Evolutionary conservation across 2,329 filamentous ascomycete species (phyloP).

Genomic region (Fusarium newnesense): DNA sequence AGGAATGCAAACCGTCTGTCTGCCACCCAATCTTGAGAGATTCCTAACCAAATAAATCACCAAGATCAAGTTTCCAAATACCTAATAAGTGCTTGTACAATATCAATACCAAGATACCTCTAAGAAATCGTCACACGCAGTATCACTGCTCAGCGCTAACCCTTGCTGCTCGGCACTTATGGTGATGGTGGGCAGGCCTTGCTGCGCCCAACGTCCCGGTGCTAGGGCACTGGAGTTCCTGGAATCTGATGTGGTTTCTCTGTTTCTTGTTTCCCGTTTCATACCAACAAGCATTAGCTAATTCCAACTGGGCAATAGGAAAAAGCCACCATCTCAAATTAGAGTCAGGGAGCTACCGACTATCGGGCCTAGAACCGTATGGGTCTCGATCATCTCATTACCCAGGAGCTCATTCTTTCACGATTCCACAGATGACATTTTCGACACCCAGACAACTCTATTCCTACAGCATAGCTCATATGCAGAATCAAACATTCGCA

Average conservation of each 20-base stretch:
- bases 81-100: not conserved
- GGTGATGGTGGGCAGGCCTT: slow-evolving; percentile 27
- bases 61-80: not conserved
- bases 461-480: not conserved
- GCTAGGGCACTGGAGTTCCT: slow-evolving; percentile 25
- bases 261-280: slow-evolving; percentile 33
- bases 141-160: slow-evolving; percentile 23
- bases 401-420: not conserved
- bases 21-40: not conserved
- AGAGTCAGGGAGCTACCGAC: slow-evolving; percentile 7
- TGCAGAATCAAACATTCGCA: not conserved
- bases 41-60: not conserved
- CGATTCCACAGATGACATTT: not conserved
- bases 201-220: slow-evolving; percentile 39
- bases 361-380: slow-evolving; percentile 5
- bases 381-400: slow-evolving; percentile 5
- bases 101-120: not conserved
- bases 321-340: slow-evolving; percentile 24
- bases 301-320: not conserved
- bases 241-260: slow-evolving; percentile 12
- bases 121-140: slow-evolving; percentile 25
- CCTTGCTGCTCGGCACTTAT: slow-evolving; percentile 41
- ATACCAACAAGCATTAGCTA: slow-evolving; percentile 9
- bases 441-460: not conserved
- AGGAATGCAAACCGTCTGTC: not conserved